A percentile compares a stretch with the other conserved stretches of the same genome.
Evolutionary conservation across 2,329 filamentous ascomycete genomes (phyloP).

Genomic region (Fusarium coffeatum): DNA sequence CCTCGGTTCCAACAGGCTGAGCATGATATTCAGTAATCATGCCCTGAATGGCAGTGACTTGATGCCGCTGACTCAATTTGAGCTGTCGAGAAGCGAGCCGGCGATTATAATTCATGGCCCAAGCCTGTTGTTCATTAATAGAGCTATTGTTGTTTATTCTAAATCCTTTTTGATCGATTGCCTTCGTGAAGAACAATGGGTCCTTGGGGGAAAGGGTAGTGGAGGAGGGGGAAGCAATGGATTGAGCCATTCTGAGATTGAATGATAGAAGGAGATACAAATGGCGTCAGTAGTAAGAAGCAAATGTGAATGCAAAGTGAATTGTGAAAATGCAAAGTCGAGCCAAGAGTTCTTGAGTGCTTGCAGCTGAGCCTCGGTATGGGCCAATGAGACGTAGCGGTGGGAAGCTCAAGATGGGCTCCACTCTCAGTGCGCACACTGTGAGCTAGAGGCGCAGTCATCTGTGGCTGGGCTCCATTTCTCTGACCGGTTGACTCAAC

Average conservation of each 20-base stretch:
- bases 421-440: neutral
- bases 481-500: constrained; percentile 41
- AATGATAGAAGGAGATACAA: neutral
- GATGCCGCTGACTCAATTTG: neutral
- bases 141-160: neutral
- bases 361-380: neutral
- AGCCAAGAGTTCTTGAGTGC: neutral
- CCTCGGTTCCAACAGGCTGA: neutral
- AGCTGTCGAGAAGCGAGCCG: neutral
- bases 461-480: constrained; percentile 11
- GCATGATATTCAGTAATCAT: neutral
- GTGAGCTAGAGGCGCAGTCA: neutral
- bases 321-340: neutral
- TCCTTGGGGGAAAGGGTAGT: neutral
- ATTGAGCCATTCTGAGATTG: constrained; percentile 2
- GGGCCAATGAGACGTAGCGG: neutral
- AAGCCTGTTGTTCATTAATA: neutral
- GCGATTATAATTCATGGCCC: neutral
- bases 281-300: neutral
- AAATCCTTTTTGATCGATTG: neutral
- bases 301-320: neutral
- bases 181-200: neutral
- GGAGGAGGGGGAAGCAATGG: neutral
- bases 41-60: neutral
- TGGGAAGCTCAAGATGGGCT: neutral